Conservation (phyloP, 1,139 yeast species). For the Candida sp. region DNA sequence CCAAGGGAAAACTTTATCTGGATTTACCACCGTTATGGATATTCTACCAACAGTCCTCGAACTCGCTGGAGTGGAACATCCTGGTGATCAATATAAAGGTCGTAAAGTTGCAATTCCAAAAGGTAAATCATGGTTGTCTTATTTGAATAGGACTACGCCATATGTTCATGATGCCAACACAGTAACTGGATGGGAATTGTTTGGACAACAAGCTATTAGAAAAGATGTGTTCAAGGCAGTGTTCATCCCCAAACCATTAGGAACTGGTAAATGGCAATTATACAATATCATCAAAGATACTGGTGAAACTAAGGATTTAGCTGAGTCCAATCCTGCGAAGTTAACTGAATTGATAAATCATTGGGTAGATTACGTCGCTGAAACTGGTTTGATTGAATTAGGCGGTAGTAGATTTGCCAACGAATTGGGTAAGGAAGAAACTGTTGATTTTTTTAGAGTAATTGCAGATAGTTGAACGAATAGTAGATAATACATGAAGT, state of each 20-base stretch:
- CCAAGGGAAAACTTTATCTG: constrained; percentile 28
- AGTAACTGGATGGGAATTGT: constrained; percentile 57
- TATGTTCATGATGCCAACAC: constrained; percentile 41
- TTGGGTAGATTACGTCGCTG: constrained; percentile 54
- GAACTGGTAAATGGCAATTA: constrained; percentile 49
- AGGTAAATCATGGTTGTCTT: constrained; percentile 41
- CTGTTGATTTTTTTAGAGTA: not conserved
- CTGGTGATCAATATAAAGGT: constrained; percentile 35
- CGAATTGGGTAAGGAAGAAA: not conserved
- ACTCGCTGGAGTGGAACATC: constrained; percentile 42
- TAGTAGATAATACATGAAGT: no score
- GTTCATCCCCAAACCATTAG: constrained; percentile 47
- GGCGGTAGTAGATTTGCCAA: constrained; percentile 2
- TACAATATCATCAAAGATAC: constrained; percentile 42
- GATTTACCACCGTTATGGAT: constrained; percentile 57
- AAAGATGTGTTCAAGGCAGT: constrained; percentile 49
- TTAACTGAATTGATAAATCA: constrained; percentile 39
- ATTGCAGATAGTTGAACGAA: not conserved
- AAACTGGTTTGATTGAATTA: constrained; percentile 47
- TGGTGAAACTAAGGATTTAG: constrained; percentile 45
- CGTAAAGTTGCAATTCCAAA: constrained; percentile 34
- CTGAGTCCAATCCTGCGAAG: constrained; percentile 25
- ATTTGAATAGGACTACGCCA: constrained; percentile 19
- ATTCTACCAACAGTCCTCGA: constrained; percentile 52
- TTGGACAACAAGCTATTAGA: constrained; percentile 54